Conservation (phyloP, 768 basidiomycete genomes). For the Leucocoprinus leucothites region DNA sequence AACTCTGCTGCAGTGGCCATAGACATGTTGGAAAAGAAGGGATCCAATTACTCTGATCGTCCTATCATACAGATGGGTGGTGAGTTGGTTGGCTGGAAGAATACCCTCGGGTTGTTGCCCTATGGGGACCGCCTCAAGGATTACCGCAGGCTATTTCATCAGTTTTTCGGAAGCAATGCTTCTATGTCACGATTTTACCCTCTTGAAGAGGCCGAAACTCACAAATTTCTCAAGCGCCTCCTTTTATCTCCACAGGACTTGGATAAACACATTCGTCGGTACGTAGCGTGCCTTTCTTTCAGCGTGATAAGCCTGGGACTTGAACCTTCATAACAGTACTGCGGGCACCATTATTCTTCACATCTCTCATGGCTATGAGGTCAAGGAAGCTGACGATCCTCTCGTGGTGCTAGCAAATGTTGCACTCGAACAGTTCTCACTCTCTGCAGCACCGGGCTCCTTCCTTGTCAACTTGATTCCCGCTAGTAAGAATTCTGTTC, state of each 20-base stretch:
- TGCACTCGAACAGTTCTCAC: conserved; percentile 36
- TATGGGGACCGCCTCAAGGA: conserved; percentile 38
- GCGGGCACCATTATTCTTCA: conserved; percentile 42
- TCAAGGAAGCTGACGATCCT: conserved; percentile 35
- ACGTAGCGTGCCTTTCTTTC: too few species aligned
- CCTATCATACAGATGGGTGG: conserved; percentile 41
- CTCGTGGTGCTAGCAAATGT: conserved; percentile 36
- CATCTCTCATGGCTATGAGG: conserved; percentile 41
- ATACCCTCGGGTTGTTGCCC: conserved; percentile 30
- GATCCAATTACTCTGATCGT: conserved; percentile 53
- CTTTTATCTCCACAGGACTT: conserved; percentile 33
- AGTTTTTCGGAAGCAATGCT: conserved; percentile 34
- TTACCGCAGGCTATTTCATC: conserved; percentile 39
- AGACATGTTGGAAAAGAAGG: conserved; percentile 51
- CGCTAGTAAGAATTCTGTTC: conserved; percentile 25
- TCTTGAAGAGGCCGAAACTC: conserved; percentile 37
- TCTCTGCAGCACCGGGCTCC: conserved; percentile 37
- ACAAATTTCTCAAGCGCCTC: conserved; percentile 34
- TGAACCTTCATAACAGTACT: conserved; percentile 26
- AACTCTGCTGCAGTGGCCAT: conserved; percentile 36
- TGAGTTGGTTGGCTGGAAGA: conserved; percentile 39
- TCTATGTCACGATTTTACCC: conserved; percentile 35
- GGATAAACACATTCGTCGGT: conserved; percentile 32
- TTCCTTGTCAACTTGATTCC: conserved; percentile 52
- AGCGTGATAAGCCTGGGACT: too few species aligned